A percentile compares a stretch with the other conserved stretches of the same genome.
Conservation (phyloP, 495 filamentous ascomycete genomes). For the Staphylotrichum longicolle region DNA sequence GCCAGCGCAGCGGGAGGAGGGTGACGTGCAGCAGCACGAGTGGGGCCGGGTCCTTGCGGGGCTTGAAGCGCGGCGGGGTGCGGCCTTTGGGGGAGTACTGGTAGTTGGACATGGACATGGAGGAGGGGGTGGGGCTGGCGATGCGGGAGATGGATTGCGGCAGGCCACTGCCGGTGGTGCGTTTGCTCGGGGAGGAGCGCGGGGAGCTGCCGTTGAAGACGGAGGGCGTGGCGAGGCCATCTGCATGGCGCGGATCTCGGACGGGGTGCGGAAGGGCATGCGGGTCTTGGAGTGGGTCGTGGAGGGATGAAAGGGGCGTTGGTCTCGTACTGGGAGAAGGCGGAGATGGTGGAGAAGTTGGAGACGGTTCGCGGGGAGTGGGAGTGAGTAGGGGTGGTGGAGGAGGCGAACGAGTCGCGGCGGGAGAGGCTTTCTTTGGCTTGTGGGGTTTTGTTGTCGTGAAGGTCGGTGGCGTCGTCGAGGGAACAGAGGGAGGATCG, state of each 20-base stretch:
- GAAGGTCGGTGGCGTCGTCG: slow-evolving; percentile 26
- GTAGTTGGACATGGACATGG: slow-evolving; percentile 16
- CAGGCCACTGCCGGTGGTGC: slow-evolving; percentile 27
- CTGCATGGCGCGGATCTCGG: slow-evolving; percentile 74
- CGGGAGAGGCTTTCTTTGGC: slow-evolving; percentile 14
- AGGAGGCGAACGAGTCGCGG: slow-evolving; percentile 22
- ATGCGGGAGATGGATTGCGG: slow-evolving; percentile 45
- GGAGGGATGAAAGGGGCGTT: slow-evolving; percentile 33
- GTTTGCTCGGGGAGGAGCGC: slow-evolving; percentile 33
- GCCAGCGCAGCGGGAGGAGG: slow-evolving; percentile 67
- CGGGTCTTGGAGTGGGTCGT: slow-evolving; percentile 35
- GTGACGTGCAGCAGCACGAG: slow-evolving; percentile 88
- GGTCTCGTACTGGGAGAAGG: slow-evolving; percentile 42
- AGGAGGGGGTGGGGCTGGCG: slow-evolving; percentile 42
- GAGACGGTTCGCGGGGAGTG: slow-evolving; percentile 32
- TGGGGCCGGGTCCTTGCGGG: slow-evolving; percentile 52
- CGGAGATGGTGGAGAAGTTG: slow-evolving; percentile 41
- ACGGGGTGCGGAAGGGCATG: slow-evolving; percentile 58
- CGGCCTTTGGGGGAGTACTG: slow-evolving; percentile 61
- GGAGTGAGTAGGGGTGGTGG: slow-evolving; percentile 1
- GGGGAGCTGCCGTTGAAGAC: slow-evolving; percentile 46
- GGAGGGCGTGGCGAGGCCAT: slow-evolving; percentile 62
- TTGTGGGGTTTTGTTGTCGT: slow-evolving; percentile 20
- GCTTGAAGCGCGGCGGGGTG: slow-evolving; percentile 50
- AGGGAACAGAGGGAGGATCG: slow-evolving; percentile 48